These are phyloP conservation scores for Sindora glabra DNA, from an alignment of 306 rosid species.

Conservation along the genomic window DNA sequence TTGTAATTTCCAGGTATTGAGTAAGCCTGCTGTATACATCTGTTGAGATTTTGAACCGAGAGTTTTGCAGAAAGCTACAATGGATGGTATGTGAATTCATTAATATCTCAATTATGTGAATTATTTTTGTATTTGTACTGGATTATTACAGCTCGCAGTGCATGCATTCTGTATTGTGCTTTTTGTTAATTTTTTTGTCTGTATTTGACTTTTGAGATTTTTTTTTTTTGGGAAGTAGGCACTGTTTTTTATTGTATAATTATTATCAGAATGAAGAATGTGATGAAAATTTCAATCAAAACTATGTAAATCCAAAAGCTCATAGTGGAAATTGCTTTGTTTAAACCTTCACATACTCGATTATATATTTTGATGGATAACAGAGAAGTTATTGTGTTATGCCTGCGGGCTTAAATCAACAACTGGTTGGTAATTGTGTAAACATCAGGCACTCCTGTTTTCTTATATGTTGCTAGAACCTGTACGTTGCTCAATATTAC, in stretches of 20 bases:
- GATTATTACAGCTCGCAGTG: neutral
- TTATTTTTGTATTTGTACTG: neutral
- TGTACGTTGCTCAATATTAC: no score
- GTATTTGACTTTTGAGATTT: no score
- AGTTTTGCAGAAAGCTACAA: slow-evolving; percentile 29
- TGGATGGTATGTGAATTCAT: slow-evolving; percentile 51
- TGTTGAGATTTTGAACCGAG: slow-evolving; percentile 5
- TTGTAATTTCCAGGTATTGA: neutral
- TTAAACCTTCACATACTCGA: neutral
- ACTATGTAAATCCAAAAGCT: no score
- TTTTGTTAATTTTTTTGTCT: no score
- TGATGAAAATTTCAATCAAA: no score
- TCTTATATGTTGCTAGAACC: neutral
- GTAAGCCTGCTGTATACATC: neutral
- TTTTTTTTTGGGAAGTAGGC: no score
- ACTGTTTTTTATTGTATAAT: no score
- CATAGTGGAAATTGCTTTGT: neutral
- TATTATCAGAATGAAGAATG: no score
- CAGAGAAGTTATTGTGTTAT: no score
- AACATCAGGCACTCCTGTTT: neutral
- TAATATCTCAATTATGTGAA: neutral
- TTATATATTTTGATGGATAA: no score
- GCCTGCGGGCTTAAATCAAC: neutral
- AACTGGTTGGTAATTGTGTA: no score
- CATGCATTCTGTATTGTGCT: neutral